Evolutionary conservation across 75 land plant species (phyloP).

Genomic region (Ceratopteris richardii): DNA sequence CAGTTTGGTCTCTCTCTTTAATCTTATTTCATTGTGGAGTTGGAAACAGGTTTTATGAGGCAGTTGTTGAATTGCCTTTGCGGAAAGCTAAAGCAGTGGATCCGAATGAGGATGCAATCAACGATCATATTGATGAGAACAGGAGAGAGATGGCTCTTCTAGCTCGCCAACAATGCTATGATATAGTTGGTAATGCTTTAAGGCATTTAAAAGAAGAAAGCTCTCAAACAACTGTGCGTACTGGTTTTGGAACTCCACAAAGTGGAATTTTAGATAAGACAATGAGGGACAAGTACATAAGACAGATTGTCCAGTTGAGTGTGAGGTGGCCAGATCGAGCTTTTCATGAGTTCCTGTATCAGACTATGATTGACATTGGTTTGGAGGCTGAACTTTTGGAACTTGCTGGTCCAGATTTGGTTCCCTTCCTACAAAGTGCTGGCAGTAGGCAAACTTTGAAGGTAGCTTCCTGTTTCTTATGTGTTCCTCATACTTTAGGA

Average conservation of each 20-base stretch:
- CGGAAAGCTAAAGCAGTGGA: conserved; percentile 90
- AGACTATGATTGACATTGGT: conserved; percentile 83
- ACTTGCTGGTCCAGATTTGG: conserved; percentile 96
- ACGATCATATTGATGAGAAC: conserved; percentile 63
- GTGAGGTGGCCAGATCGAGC: conserved; percentile 80
- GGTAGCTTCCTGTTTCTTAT: conserved; percentile 32
- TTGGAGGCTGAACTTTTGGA: conserved; percentile 86
- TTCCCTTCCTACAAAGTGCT: conserved; percentile 81
- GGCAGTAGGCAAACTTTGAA: conserved; percentile 46
- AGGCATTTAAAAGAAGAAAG: conserved; percentile 60
- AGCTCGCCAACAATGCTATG: conserved; percentile 76
- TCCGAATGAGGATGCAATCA: conserved; percentile 81
- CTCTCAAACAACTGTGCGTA: conserved; percentile 6
- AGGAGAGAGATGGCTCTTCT: conserved; percentile 45
- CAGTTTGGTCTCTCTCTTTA: too few relatives aligned
- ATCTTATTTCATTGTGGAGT: too few relatives aligned
- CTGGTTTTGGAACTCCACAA: conserved; percentile 43
- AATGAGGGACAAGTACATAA: conserved; percentile 56
- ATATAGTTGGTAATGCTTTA: conserved; percentile 69
- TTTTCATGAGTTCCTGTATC: conserved; percentile 82
- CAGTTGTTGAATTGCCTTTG: conserved; percentile 86
- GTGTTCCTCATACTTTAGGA: neutral
- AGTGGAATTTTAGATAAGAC: conserved; percentile 47
- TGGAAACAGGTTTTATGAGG: conserved; percentile 78
- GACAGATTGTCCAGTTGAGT: conserved; percentile 91